Conservation (phyloP, 2,329 filamentous ascomycete genomes). For the Fusarium austroafricanum region DNA sequence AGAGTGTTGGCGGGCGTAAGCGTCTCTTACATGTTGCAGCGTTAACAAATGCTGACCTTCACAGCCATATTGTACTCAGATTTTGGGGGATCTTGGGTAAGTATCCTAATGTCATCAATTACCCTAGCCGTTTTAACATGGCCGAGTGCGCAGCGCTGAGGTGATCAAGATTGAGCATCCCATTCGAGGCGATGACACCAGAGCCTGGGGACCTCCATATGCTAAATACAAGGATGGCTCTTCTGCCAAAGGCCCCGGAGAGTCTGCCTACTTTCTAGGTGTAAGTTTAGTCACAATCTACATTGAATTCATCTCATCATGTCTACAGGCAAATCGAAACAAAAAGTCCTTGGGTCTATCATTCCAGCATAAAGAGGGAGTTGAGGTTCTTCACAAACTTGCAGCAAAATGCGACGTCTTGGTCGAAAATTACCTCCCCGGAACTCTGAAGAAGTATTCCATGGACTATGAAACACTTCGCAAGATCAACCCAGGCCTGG, state of each 20-base stretch:
- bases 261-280: conserved; percentile 93
- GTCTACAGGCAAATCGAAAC: conserved; percentile 86
- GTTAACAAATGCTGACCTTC: conserved; percentile 23
- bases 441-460: conserved; percentile 86
- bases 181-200: conserved; percentile 88
- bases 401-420: conserved; percentile 88
- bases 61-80: conserved; percentile 97
- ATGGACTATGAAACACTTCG: conserved; percentile 88
- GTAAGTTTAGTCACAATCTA: conserved; percentile 61
- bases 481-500: conserved; percentile 84
- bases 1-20: conserved; percentile 92
- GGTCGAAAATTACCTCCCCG: conserved; percentile 96
- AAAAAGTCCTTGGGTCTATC: conserved; percentile 95
- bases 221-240: conserved; percentile 77
- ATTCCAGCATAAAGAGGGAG: conserved; percentile 85
- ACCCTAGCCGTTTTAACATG: conserved; percentile 22
- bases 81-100: conserved; percentile 94
- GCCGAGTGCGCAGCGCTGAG: conserved; percentile 73
- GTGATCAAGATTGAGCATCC: conserved; percentile 98
- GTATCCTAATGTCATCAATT: conserved; percentile 44
- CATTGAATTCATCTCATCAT: conserved; percentile 26
- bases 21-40: conserved; percentile 36
- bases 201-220: conserved; percentile 96
- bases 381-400: conserved; percentile 87
- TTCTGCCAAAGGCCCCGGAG: conserved; percentile 76